Percentiles rank a stretch among this genome's conserved stretches.
Evolutionary conservation across 345 rosid genomes (phyloP).

Genomic region (Chamaenerion angustifolium): DNA sequence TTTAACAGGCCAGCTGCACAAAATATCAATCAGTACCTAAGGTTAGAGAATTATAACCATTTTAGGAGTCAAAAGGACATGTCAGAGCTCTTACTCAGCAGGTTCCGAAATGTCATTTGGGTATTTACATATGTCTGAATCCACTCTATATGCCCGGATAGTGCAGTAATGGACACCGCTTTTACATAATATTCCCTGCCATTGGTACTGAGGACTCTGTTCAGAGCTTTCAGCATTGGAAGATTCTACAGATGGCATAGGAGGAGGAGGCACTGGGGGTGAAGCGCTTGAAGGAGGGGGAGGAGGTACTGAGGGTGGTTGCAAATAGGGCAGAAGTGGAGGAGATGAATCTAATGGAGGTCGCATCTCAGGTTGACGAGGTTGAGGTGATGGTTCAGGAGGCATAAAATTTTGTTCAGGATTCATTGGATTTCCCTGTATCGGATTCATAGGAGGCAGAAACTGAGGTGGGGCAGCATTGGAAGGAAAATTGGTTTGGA

Average conservation of each 20-base stretch:
- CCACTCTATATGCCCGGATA: constrained; percentile 56
- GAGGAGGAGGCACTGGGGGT: constrained; percentile 27
- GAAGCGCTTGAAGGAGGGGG: constrained; percentile 90
- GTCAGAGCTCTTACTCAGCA: constrained; percentile 42
- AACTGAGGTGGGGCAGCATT: constrained; percentile 47
- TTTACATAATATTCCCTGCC: constrained; percentile 83
- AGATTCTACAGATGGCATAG: constrained; percentile 31
- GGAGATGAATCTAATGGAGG: constrained; percentile 41
- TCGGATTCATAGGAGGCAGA: constrained; percentile 64
- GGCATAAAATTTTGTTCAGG: constrained; percentile 41
- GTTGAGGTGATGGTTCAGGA: constrained; percentile 35
- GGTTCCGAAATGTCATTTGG: constrained; percentile 61
- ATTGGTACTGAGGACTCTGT: constrained; percentile 30
- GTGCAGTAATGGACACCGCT: constrained; percentile 88
- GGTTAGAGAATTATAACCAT: constrained; percentile 1
- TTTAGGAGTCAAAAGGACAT: not conserved
- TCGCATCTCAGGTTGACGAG: constrained; percentile 31
- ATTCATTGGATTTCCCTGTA: constrained; percentile 50
- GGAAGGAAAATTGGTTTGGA: constrained; percentile 36
- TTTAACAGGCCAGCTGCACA: constrained; percentile 85
- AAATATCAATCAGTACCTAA: constrained; percentile 8
- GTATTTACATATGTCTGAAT: constrained; percentile 70
- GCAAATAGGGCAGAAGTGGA: constrained; percentile 62
- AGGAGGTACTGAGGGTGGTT: constrained; percentile 38
- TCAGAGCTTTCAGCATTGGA: constrained; percentile 30